phyloP scores from a whole-genome alignment of 805 yeast species.

The Metschnikowia noctiluminum region DNA sequence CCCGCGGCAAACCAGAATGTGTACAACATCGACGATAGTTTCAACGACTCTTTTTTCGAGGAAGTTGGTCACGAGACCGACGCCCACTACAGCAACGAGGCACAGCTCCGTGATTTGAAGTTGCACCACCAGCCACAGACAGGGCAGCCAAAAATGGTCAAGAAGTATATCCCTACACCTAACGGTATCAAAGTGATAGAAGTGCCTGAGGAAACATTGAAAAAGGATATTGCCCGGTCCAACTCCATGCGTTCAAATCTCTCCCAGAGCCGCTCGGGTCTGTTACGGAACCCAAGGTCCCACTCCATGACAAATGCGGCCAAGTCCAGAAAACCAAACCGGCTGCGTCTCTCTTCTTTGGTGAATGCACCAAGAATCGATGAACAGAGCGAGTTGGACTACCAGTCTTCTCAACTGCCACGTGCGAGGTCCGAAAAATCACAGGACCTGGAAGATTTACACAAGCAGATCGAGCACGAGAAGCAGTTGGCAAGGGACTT shows the following conservation, averaged over 20 bases:
- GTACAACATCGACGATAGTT: slow-evolving; percentile 29
- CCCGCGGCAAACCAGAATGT: slow-evolving; percentile 2
- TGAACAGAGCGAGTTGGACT: slow-evolving; percentile 21
- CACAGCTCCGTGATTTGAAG: slow-evolving; percentile 33
- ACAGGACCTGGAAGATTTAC: slow-evolving; percentile 25
- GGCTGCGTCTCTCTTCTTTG: slow-evolving; percentile 17
- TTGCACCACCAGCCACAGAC: slow-evolving; percentile 20
- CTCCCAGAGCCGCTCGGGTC: slow-evolving; percentile 24
- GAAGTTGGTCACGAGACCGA: slow-evolving; percentile 21
- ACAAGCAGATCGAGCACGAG: slow-evolving; percentile 38
- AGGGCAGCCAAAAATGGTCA: slow-evolving; percentile 44
- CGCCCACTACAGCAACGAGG: slow-evolving; percentile 29
- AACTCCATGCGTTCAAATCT: slow-evolving; percentile 37
- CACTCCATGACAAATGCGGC: slow-evolving; percentile 22
- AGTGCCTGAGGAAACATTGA: slow-evolving; percentile 51
- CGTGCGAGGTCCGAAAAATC: slow-evolving; percentile 16
- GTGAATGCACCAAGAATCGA: slow-evolving; percentile 14
- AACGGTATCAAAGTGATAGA: slow-evolving; percentile 67
- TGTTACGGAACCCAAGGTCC: slow-evolving; percentile 20
- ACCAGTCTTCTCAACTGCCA: neutral
- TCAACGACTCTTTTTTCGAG: slow-evolving; percentile 31
- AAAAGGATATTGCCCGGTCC: slow-evolving; percentile 36
- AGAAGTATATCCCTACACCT: slow-evolving; percentile 71
- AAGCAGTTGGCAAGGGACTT: slow-evolving; percentile 34
- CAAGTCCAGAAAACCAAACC: slow-evolving; percentile 1